Base-by-base conservation (phyloP, 2,329 filamentous ascomycete species). In the Ceratocystis eucalypticola region DNA sequence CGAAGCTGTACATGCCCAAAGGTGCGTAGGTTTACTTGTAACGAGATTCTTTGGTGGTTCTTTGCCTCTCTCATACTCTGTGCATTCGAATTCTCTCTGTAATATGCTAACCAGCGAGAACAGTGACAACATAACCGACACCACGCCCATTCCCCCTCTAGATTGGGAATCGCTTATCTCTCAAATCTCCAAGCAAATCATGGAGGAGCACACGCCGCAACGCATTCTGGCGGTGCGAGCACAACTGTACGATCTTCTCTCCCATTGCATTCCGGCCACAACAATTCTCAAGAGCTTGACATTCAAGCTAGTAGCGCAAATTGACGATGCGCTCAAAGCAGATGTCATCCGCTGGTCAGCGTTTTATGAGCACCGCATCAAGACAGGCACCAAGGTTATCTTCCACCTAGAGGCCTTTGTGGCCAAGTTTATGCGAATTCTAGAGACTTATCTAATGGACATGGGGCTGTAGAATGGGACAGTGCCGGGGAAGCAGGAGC, bases 391-490 rank as follows among this genome's bases (percentile, higher is more conserved):
- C 68, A 99, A 99, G 81, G 89, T 96, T 67, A 97, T 99, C 69
- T 99, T 99, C 76, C 95, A 99, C 73, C 79, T 99, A 3, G 95
- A 99, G 77, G 94, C 94, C 2, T 99, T 99, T 76, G 94, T 99
- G 67, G 93, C 93, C 67, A 97, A 96, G 78, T 96, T 97, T 75
- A 97, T 99, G 93, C 85, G 93, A 71, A 85, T 97, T 71, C 84
- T 93, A 69, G 94, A 99, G 79, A 93, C 91, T 85, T 95, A 85
- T 73, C 76, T 87, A 67, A 93, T 96, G 89, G 89, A 87, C 70
- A 92, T 94, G 86, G 89, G 91, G 65, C 78, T 85, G 77, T 85
- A 50, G 64, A 48, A 28, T 25, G 12, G 25, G 17, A 62, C 22
- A 41, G 59, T 17, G 6, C 59, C 22, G n/a, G 20, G 25, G n/a